A percentile compares a stretch with the other conserved stretches of the same genome.
Evolutionary conservation across 2,329 filamentous ascomycete genomes (phyloP).

Genomic region (Phaeosphaeriaceae sp.): DNA sequence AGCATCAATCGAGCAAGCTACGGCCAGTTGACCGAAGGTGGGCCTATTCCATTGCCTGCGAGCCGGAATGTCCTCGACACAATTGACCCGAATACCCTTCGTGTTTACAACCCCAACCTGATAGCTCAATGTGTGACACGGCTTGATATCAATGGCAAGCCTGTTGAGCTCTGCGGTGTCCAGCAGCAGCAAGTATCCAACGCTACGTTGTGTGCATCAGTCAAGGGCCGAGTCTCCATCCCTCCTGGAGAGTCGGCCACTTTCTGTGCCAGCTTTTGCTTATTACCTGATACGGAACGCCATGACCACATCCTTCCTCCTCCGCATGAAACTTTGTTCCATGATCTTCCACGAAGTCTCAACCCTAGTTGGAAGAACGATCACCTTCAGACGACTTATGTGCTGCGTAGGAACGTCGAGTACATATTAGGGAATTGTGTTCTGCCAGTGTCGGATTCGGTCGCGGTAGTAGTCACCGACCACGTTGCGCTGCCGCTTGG

Average conservation of each 20-base stretch:
- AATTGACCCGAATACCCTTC: not conserved
- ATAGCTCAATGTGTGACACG: constrained; percentile 6
- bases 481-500: constrained; percentile 20
- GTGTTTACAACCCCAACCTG: constrained; percentile 7
- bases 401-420: constrained; percentile 15
- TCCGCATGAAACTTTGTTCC: not conserved
- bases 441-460: constrained; percentile 5
- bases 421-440: constrained; percentile 17
- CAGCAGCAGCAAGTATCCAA: constrained; percentile 9
- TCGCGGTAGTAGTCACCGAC: constrained; percentile 13
- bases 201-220: constrained; percentile 1
- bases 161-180: not conserved
- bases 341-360: not conserved
- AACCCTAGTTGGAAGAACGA: constrained; percentile 7
- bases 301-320: not conserved
- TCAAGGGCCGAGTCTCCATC: not conserved
- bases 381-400: constrained; percentile 10
- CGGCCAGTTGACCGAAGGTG: constrained; percentile 17
- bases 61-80: constrained; percentile 8
- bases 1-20: constrained; percentile 19
- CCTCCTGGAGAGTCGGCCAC: not conserved
- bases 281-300: not conserved
- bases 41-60: constrained; percentile 13
- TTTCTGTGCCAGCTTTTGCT: constrained; percentile 4
- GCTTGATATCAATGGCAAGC: constrained; percentile 4